phyloP scores from a whole-genome alignment of 2,329 filamentous ascomycete species.

The Aspergillus spinulosporus region DNA sequence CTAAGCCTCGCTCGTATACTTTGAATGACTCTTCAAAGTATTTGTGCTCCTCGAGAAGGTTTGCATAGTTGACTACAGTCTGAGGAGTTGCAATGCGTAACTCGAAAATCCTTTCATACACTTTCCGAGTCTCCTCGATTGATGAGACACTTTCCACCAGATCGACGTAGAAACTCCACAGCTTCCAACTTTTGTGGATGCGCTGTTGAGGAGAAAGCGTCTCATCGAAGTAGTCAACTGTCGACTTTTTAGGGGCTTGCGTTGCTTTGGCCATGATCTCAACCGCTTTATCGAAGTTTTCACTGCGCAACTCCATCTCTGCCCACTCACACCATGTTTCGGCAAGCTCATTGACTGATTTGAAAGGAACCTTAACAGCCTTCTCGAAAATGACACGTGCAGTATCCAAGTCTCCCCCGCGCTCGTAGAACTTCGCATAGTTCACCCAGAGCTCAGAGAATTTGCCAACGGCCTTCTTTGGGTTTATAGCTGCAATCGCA shows the following conservation, averaged over 20 bases:
- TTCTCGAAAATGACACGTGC: constrained; percentile 96
- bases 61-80: constrained; percentile 98
- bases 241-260: constrained; percentile 95
- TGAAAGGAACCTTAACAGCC: constrained; percentile 95
- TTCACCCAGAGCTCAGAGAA: constrained; percentile 96
- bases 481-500: constrained; percentile 87
- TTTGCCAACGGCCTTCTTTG: constrained; percentile 89
- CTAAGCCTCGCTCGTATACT: constrained; percentile 89
- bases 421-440: constrained; percentile 96
- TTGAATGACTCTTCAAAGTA: constrained; percentile 99
- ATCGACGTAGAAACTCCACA: constrained; percentile 99
- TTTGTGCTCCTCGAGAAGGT: constrained; percentile 86
- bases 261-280: constrained; percentile 97
- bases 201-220: constrained; percentile 89
- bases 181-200: constrained; percentile 98
- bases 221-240: constrained; percentile 98
- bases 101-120: constrained; percentile 98
- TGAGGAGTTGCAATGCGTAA: constrained; percentile 96
- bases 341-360: constrained; percentile 92
- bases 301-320: constrained; percentile 92
- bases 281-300: constrained; percentile 93
- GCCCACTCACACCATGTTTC: constrained; percentile 99
- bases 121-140: constrained; percentile 85
- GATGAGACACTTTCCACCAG: constrained; percentile 92
- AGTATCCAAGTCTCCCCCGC: constrained; percentile 76